Evolutionary conservation across 805 yeast species (phyloP), one percentile per base, ranked within the genome.

Genomic region (Lipomyces sp.): DNA sequence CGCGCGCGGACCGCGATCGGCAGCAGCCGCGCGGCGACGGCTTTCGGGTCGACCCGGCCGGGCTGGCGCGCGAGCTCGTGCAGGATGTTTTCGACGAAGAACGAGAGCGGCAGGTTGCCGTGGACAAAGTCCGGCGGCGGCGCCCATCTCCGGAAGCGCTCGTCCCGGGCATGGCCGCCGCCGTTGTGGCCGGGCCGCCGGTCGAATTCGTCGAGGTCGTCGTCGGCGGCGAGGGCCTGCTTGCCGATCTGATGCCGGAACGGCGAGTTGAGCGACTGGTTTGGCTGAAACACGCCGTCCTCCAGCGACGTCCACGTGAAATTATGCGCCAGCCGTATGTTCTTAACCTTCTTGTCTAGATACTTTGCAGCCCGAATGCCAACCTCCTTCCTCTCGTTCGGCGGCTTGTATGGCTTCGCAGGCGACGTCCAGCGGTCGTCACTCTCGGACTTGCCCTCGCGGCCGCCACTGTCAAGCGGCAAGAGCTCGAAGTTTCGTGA

Each of bases 1-100:
- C 41, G 34, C 11, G 57, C 57, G 22, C 52, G 47, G 14, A n/a
- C 21, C 16, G 50, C 21, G 16, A 53, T 52, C 32, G 56, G 52
- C 8, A 47, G 26, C 6, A 47, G 19, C 22, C 56, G 44, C 13
- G 22, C 19, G 22, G 19, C 34, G 28, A 34, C 29, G 14, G 19
- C 26, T 22, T 24, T 24, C 13, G 47, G 39, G 6, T 22, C 13
- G 14, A 36, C 33, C 34, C 23, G 24, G 21, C 37, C 48, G 7
- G 47, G 46, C 21, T 45, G 14, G 7, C 29, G 21, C 10, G 21
- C 21, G 4, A 50, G 40, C 16, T 50, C 55, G 31, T 10, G 16
- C 21, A 36, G 29, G 23, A 50, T n/a, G 11, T 36, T 18, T 29
- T 36, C 39, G 29, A 45, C 24, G 26, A 50, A 50, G 32, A 23